Evolutionary conservation across 1,284 basidiomycete genomes (phyloP).

Genomic region (Jaminaea rosea): DNA sequence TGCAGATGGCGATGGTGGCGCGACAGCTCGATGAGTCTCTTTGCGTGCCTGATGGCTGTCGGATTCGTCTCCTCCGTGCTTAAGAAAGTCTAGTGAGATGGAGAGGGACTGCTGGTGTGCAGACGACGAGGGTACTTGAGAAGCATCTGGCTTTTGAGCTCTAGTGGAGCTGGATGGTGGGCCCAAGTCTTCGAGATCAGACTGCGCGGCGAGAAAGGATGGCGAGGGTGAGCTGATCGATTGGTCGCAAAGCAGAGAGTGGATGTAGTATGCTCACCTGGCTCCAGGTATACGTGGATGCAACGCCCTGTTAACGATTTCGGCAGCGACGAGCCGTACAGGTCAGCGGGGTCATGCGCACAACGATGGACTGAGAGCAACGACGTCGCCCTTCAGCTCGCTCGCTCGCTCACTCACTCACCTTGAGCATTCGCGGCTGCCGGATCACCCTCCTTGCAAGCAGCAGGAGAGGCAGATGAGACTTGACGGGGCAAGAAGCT

Average conservation of each 20-base stretch:
- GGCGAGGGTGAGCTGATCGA: not conserved
- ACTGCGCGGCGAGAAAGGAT: not conserved
- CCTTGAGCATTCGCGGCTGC: no score
- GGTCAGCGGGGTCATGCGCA: not conserved
- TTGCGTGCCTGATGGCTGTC: no score
- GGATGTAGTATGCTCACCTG: not conserved
- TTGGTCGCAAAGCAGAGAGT: not conserved
- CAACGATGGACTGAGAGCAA: no score
- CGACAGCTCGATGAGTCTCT: no score
- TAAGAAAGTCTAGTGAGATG: not conserved
- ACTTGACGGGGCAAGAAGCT: no score
- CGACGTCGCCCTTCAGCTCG: no score
- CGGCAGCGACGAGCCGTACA: not conserved
- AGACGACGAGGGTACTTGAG: not conserved
- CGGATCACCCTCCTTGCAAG: no score
- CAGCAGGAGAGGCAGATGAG: no score
- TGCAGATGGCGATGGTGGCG: no score
- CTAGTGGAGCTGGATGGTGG: not conserved
- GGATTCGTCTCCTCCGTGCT: not conserved
- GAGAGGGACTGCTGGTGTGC: not conserved
- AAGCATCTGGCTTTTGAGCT: not conserved
- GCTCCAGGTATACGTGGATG: not conserved
- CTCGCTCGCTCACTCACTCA: no score
- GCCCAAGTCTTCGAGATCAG: not conserved
- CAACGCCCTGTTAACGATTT: not conserved